These are phyloP conservation scores for Hypomyces perniciosus DNA, from an alignment of 2,329 filamentous ascomycete genomes.

Conservation along the genomic window DNA sequence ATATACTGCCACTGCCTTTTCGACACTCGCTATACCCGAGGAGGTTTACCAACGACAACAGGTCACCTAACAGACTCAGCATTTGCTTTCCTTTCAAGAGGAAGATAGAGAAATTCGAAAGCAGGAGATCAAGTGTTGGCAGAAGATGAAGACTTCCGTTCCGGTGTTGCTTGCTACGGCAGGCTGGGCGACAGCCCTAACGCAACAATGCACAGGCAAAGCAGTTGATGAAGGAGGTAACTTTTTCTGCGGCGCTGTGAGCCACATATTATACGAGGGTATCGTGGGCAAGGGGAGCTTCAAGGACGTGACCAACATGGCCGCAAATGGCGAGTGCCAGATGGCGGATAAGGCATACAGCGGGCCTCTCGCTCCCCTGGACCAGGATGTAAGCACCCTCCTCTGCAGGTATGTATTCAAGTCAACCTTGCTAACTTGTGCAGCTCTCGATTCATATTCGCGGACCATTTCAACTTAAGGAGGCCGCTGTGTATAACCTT, in stretches of 20 bases:
- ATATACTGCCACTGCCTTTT: neutral
- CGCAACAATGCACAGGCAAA: conserved; percentile 31
- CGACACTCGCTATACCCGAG: neutral
- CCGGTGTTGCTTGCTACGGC: conserved; percentile 22
- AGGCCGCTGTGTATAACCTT: conserved; percentile 65
- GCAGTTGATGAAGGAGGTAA: conserved; percentile 45
- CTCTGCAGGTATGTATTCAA: neutral
- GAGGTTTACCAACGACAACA: no score
- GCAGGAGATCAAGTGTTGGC: neutral
- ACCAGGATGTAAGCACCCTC: conserved; percentile 56
- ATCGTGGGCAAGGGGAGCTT: conserved; percentile 57
- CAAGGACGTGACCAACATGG: conserved; percentile 58
- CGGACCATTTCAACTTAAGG: conserved; percentile 60
- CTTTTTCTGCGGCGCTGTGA: conserved; percentile 60
- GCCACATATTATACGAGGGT: conserved; percentile 61
- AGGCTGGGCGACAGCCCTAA: conserved; percentile 25
- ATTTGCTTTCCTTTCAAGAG: neutral
- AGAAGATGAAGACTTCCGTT: neutral
- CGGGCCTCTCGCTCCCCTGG: conserved; percentile 59
- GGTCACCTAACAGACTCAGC: neutral
- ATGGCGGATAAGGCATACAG: conserved; percentile 47
- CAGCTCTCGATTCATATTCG: conserved; percentile 69
- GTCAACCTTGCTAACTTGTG: neutral
- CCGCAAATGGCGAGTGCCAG: conserved; percentile 47
- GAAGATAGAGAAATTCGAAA: neutral